Conservation (phyloP, 2,329 filamentous ascomycete genomes). For the Xylariomycetidae sp. region DNA sequence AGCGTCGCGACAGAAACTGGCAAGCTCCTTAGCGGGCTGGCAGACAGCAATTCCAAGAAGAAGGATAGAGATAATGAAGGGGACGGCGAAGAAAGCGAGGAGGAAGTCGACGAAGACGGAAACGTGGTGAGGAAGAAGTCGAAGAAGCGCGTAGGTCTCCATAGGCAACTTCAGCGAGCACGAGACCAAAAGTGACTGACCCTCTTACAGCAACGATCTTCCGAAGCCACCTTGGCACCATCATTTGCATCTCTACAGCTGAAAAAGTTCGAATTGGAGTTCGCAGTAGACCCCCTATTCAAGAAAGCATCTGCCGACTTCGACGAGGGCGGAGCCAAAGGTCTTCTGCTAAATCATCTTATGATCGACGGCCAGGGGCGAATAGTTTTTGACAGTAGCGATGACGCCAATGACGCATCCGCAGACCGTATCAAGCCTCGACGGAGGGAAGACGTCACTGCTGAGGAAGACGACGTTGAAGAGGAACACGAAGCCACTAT, state of each 20-base stretch:
- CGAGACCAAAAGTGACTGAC: no score
- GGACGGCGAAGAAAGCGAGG: constrained; percentile 63
- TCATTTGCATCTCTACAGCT: constrained; percentile 85
- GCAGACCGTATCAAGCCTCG: constrained; percentile 33
- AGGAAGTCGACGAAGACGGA: constrained; percentile 60
- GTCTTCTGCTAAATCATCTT: constrained; percentile 90
- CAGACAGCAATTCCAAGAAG: constrained; percentile 77
- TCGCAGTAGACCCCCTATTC: constrained; percentile 95
- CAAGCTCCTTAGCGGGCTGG: constrained; percentile 87
- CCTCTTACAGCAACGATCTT: constrained; percentile 69
- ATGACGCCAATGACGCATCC: constrained; percentile 63
- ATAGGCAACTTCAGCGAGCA: no score
- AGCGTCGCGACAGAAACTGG: constrained; percentile 97
- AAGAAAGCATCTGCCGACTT: constrained; percentile 99
- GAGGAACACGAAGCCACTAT: constrained; percentile 32
- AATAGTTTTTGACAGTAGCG: constrained; percentile 97
- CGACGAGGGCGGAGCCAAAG: constrained; percentile 95
- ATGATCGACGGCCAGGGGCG: constrained; percentile 87
- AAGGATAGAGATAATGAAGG: constrained; percentile 60
- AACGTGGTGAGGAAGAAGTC: constrained; percentile 54
- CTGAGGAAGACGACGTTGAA: constrained; percentile 33
- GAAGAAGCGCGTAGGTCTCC: constrained; percentile 65
- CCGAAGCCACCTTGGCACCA: constrained; percentile 87
- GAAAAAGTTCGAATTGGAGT: constrained; percentile 97
- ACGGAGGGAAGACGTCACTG: constrained; percentile 30